Evolutionary conservation across 495 filamentous ascomycete genomes (phyloP).

Genomic region (Glutinoglossum americanum): DNA sequence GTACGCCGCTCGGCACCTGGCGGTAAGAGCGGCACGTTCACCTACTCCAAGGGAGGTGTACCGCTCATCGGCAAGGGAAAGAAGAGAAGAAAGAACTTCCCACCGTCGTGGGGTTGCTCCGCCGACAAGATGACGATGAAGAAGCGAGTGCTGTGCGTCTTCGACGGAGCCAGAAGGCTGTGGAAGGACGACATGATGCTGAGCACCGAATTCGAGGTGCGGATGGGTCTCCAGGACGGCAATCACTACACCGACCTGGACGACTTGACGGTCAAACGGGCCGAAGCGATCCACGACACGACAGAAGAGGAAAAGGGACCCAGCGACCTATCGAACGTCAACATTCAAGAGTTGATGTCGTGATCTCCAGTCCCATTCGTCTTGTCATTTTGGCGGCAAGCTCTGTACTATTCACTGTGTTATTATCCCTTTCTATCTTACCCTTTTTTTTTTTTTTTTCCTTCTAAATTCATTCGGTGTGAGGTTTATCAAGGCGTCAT

Average conservation of each 20-base stretch:
- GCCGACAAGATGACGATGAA: slow-evolving; percentile 88
- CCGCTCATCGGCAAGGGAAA: slow-evolving; percentile 41
- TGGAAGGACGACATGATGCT: slow-evolving; percentile 99
- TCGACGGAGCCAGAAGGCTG: slow-evolving; percentile 68
- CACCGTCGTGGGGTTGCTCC: slow-evolving; percentile 76
- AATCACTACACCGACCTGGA: slow-evolving; percentile 80
- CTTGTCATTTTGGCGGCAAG: background rate
- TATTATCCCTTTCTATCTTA: background rate
- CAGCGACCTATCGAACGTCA: slow-evolving; percentile 29
- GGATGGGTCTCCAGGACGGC: slow-evolving; percentile 42
- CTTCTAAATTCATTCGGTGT: background rate
- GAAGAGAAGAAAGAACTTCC: slow-evolving; percentile 82
- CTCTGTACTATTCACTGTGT: background rate
- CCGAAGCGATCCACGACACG: slow-evolving; percentile 54
- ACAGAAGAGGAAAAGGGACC: slow-evolving; percentile 69
- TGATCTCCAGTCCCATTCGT: slow-evolving; percentile 1
- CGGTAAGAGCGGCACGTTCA: background rate
- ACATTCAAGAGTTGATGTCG: slow-evolving; percentile 13
- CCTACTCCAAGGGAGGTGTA: slow-evolving; percentile 24
- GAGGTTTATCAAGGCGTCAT: background rate
- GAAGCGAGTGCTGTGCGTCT: slow-evolving; percentile 86
- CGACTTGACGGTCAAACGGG: slow-evolving; percentile 69
- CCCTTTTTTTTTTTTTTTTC: background rate
- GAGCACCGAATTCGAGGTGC: slow-evolving; percentile 82
- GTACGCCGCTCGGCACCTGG: background rate